A percentile compares a stretch with the other conserved stretches of the same genome.
Conservation (phyloP, 2,329 filamentous ascomycete genomes). For the Dactylellina parvicollis region DNA sequence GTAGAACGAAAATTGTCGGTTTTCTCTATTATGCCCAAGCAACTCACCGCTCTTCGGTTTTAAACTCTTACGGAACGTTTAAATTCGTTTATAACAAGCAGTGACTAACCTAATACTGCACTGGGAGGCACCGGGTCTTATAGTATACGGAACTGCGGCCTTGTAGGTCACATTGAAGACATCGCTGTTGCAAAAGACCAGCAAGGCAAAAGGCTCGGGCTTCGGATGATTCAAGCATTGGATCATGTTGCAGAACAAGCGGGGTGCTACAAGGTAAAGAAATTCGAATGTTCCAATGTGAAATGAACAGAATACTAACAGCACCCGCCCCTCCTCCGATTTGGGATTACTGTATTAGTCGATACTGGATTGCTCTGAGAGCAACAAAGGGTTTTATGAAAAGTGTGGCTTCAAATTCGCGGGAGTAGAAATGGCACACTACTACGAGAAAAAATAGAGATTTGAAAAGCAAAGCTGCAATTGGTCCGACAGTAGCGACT, state of each 20-base stretch:
- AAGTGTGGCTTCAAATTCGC: conserved; percentile 96
- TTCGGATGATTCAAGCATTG: conserved; percentile 91
- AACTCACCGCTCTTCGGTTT: neutral
- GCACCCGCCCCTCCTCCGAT: neutral
- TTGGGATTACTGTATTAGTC: conserved; percentile 66
- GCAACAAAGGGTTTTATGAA: conserved; percentile 96
- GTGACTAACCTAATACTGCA: neutral
- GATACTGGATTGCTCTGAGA: conserved; percentile 94
- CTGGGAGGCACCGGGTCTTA: neutral
- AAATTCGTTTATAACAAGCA: neutral
- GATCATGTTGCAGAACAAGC: conserved; percentile 87
- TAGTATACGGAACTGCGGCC: conserved; percentile 80
- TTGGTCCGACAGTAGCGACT: no score
- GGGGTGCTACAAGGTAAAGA: conserved; percentile 83
- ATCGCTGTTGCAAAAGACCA: conserved; percentile 95
- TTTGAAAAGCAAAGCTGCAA: neutral
- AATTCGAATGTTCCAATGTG: conserved; percentile 8
- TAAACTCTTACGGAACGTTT: neutral
- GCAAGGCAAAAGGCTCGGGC: conserved; percentile 94
- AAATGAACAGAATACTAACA: neutral
- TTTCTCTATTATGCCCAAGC: neutral
- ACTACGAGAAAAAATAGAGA: conserved; percentile 64
- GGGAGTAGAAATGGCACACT: conserved; percentile 96
- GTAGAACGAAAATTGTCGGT: conserved; percentile 92
- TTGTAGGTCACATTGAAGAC: conserved; percentile 96